Base-by-base conservation (phyloP, 202 grass and related monocot species). In the Zizania palustris region DNA sequence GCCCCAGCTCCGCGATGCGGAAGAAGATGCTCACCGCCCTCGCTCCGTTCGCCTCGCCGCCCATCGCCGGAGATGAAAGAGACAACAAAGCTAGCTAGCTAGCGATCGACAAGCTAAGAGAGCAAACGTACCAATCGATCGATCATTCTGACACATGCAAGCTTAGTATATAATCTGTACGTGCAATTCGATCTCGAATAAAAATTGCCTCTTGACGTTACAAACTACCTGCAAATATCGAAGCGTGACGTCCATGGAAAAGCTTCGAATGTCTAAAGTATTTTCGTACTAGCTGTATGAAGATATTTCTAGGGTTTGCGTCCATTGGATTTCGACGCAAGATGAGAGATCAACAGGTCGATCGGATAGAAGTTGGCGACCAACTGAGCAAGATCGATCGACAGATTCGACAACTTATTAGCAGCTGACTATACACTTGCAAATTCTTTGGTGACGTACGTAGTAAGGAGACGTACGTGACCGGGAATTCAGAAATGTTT, bases 21-120 rank as follows among this genome's bases (percentile, higher is more conserved):
- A 46, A 79, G n/a, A 73, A 3, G 13, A 87, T 45, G 69, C 69
- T 69, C 45, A 19, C 45, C 10, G 80, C 80, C 46, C 56, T 83
- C 0, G 38, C 57, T 0, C 28, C 28, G 28, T 14, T 5, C 1
- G 45, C 33, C 10, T 28, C 58, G 4, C 63, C 39, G 1, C 21
- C 36, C 85, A 82, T 87, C 16, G 38, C 4, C 37, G 42, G 19
- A 71, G 11, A 45, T 7, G 35, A 21, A n/a, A 3, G 14, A 18
- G 36, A 55, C 13, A 13, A 19, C 3, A 28, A 28, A 41, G 28
- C 16, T n/a, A 53, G 20, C 5, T 11, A 69, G 22, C 5, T 7
- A 20, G 44, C 33, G 38, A 59, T n/a, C n/a, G n/a, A n/a, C n/a
- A n/a, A n/a, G n/a, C n/a, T n/a, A 46, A 67, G 63, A 5, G 6